A percentile compares a stretch with the other conserved stretches of the same genome.
These are phyloP conservation scores for Colletotrichum liaoningense DNA, from an alignment of 2,329 filamentous ascomycete genomes.

Conservation along the genomic window DNA sequence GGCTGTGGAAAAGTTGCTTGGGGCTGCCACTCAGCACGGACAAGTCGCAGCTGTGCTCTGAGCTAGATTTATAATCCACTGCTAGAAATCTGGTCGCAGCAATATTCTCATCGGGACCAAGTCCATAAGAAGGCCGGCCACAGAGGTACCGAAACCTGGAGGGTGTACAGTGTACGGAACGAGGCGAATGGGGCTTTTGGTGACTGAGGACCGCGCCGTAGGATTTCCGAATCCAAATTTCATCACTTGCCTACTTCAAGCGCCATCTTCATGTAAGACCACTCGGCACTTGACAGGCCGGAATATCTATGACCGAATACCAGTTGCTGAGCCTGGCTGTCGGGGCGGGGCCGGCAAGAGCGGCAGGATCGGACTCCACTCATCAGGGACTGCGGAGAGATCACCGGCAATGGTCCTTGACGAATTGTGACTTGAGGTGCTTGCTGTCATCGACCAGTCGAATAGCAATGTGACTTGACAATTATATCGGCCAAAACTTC, in stretches of 20 bases:
- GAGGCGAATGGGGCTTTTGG: too few relatives aligned
- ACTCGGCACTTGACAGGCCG: neutral
- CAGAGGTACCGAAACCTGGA: too few relatives aligned
- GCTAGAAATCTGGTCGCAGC: too few relatives aligned
- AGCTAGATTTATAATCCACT: neutral
- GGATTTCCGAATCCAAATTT: too few relatives aligned
- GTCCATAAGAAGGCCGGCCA: too few relatives aligned
- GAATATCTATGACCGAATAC: neutral
- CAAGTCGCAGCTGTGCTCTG: slow-evolving; percentile 12
- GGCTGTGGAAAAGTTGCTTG: slow-evolving; percentile 9
- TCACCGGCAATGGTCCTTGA: neutral
- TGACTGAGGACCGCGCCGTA: too few relatives aligned
- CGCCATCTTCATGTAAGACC: neutral
- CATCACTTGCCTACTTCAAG: neutral
- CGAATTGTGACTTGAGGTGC: neutral
- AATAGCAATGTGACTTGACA: neutral
- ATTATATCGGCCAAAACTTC: neutral
- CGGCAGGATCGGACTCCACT: neutral
- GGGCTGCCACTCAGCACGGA: neutral
- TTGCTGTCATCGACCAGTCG: neutral
- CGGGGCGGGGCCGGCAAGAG: neutral
- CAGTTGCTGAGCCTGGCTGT: neutral
- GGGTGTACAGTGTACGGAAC: too few relatives aligned
- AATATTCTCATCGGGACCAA: too few relatives aligned
- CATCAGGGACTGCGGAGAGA: neutral